Evolutionary conservation across 148 eudicot genomes (phyloP).

Genomic region (Fallopia convolvulus): DNA sequence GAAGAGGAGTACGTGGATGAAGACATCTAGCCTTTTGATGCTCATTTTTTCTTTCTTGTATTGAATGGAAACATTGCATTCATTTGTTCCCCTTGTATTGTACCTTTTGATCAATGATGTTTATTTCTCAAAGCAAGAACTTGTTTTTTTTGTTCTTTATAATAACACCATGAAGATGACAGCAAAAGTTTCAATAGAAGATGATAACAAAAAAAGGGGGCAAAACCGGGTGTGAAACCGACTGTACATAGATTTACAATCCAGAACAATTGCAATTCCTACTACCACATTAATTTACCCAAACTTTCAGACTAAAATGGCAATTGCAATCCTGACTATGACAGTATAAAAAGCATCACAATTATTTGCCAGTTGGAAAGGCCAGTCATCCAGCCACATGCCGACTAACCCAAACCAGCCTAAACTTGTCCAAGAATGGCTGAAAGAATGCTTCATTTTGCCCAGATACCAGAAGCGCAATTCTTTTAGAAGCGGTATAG

Average conservation of each 20-base stretch:
- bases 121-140: not conserved
- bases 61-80: not conserved
- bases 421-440: constrained; percentile 8
- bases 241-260: constrained; percentile 11
- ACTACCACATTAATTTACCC: constrained; percentile 7
- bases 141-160: not conserved
- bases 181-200: not conserved
- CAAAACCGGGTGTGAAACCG: constrained; percentile 13
- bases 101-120: not conserved
- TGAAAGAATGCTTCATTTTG: constrained; percentile 4
- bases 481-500: constrained; percentile 6
- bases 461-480: not conserved
- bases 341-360: constrained; percentile 5
- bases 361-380: not conserved
- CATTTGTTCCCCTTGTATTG: not conserved
- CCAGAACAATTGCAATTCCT: not conserved
- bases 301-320: constrained; percentile 1
- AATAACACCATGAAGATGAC: constrained; percentile 4
- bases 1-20: constrained; percentile 13
- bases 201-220: not conserved
- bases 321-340: constrained; percentile 6
- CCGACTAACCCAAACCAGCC: not conserved
- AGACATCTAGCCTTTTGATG: not conserved
- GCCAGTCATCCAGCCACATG: not conserved
- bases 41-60: not conserved